These are phyloP conservation scores for Incumbomyces lentus DNA, from an alignment of 2,329 filamentous ascomycete species.

Conservation along the genomic window DNA sequence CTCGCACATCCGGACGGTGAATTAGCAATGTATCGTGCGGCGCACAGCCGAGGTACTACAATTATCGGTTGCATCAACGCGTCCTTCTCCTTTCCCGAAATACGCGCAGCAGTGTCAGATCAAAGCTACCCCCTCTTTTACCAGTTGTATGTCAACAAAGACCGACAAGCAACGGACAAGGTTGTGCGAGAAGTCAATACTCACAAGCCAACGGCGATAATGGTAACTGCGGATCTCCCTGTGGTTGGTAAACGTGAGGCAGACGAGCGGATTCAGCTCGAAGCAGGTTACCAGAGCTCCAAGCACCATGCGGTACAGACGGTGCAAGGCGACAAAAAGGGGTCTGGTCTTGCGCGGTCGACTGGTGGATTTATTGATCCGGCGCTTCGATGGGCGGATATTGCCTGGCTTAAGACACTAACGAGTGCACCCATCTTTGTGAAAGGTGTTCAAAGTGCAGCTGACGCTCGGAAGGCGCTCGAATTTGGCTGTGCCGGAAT, in stretches of 20 bases:
- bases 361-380: constrained; percentile 39
- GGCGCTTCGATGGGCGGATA: constrained; percentile 42
- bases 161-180: constrained; percentile 41
- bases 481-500: constrained; percentile 44
- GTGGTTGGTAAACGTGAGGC: constrained; percentile 47
- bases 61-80: constrained; percentile 40
- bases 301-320: constrained; percentile 4
- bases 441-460: constrained; percentile 48
- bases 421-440: constrained; percentile 43
- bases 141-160: constrained; percentile 53
- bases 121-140: constrained; percentile 28
- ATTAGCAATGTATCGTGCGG: constrained; percentile 28
- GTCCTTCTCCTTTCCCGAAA: constrained; percentile 47
- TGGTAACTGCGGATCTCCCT: constrained; percentile 48
- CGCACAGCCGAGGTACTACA: constrained; percentile 11
- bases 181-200: constrained; percentile 39
- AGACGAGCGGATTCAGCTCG: constrained; percentile 41
- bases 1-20: constrained; percentile 36
- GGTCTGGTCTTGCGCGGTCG: constrained; percentile 37
- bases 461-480: constrained; percentile 43
- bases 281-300: constrained; percentile 7
- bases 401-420: constrained; percentile 42
- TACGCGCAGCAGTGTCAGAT: constrained; percentile 27
- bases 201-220: constrained; percentile 38
- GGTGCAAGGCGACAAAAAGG: constrained; percentile 39